These are phyloP conservation scores for Apiospora arundinis DNA, from an alignment of 2,329 filamentous ascomycete species.

Conservation along the genomic window DNA sequence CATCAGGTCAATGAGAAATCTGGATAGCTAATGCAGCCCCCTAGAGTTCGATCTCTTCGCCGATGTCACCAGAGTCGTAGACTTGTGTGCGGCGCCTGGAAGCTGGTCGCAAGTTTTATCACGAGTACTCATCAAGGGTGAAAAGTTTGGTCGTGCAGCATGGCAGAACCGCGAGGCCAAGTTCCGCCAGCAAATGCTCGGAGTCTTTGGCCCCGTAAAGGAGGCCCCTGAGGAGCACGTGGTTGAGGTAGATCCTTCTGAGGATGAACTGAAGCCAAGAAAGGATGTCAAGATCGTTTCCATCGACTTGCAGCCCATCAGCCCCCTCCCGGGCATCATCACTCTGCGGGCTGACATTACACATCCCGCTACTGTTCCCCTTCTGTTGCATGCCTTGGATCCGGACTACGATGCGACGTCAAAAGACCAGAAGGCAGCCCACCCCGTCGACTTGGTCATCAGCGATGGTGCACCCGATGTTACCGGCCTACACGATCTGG, in stretches of 20 bases:
- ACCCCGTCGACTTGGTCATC: slow-evolving; percentile 90
- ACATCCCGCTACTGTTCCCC: slow-evolving; percentile 91
- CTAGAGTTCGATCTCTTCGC: slow-evolving; percentile 93
- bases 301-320: slow-evolving; percentile 96
- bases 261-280: slow-evolving; percentile 50
- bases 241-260: slow-evolving; percentile 25
- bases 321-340: slow-evolving; percentile 88
- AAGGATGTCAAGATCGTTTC: slow-evolving; percentile 91
- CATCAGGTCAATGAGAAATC: slow-evolving; percentile 22
- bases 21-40: slow-evolving; percentile 16
- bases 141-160: slow-evolving; percentile 83
- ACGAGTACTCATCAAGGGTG: slow-evolving; percentile 89
- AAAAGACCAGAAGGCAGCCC: slow-evolving; percentile 61
- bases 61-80: slow-evolving; percentile 89
- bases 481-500: slow-evolving; percentile 93
- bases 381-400: slow-evolving; percentile 85
- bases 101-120: slow-evolving; percentile 98
- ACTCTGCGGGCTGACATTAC: slow-evolving; percentile 96
- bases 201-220: slow-evolving; percentile 48
- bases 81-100: slow-evolving; percentile 93
- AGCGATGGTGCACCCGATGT: slow-evolving; percentile 97
- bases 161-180: slow-evolving; percentile 85
- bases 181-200: slow-evolving; percentile 66
- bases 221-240: slow-evolving; percentile 34
- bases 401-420: slow-evolving; percentile 64